Conservation (phyloP, 2,329 filamentous ascomycete species). For the Trichoderma harzianum region DNA sequence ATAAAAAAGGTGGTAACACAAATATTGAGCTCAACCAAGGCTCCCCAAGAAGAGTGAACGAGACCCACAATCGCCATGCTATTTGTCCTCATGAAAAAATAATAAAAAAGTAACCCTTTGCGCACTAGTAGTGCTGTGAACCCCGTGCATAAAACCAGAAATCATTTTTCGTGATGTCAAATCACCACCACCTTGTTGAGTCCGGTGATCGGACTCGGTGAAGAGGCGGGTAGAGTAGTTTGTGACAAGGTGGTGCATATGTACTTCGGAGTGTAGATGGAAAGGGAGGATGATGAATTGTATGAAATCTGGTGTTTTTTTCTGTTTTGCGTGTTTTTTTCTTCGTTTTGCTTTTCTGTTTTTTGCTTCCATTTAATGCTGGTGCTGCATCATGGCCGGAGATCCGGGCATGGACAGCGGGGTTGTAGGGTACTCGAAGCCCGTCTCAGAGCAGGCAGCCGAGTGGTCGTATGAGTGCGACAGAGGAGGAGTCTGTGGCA, state of each 20-base stretch:
- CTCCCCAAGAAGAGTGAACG: conserved; percentile 13
- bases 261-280: conserved; percentile 8
- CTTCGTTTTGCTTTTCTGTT: background rate
- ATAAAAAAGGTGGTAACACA: conserved; percentile 15
- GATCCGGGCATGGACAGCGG: conserved; percentile 71
- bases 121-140: background rate
- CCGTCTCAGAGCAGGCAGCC: conserved; percentile 57
- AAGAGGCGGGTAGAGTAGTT: background rate
- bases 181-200: conserved; percentile 1
- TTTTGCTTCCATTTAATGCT: conserved; percentile 2
- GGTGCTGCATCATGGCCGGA: conserved; percentile 47
- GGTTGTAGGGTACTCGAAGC: conserved; percentile 65
- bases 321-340: background rate
- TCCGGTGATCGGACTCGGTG: background rate
- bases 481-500: conserved; percentile 68
- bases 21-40: conserved; percentile 12
- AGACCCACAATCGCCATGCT: conserved; percentile 19
- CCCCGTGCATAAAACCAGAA: conserved; percentile 6
- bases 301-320: background rate
- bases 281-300: background rate
- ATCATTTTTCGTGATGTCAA: conserved; percentile 14
- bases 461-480: conserved; percentile 71
- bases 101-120: background rate
- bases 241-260: background rate
- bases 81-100: conserved; percentile 10